Base-by-base conservation (phyloP, 345 rosid genomes). In the Camelina laxa region DNA sequence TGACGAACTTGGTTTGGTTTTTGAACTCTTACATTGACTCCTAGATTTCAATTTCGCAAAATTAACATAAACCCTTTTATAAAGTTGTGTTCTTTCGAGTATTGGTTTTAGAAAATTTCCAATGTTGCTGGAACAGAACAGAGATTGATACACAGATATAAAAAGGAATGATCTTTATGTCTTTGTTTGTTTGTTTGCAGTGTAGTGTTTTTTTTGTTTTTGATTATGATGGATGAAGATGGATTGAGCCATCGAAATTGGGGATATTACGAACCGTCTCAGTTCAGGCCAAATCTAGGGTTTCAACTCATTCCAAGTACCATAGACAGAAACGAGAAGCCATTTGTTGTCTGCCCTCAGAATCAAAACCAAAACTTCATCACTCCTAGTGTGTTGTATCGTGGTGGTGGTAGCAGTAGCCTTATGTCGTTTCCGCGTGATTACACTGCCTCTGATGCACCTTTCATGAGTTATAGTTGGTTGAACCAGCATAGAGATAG, bases 261-360 rank as follows among this genome's bases (percentile, higher is more conserved):
- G 96, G 97, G 97, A 47, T 93, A 85, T 73, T 91, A 89, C 83
- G 96, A 91, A 61, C 87, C 88, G 4, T 85, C 85, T 73, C 92
- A 86, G 31, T 91, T 84, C 50, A 91, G 87, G 1, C 89, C 88
- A 4, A 89, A 84, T 71, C 81, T 88, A 6, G 82, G 89, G 80
- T 89, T 93, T 76, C 98, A 93, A 81, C 89, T 91, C 61, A 93
- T 78, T 80, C 91, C 15, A 85, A 88, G 83, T 80, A 75, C 82
- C 49, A n/a, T 62, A 50, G 38, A 93, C 67, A 87, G 88, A 7
- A 86, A 88, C 76, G 83, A 89, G 4, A 93, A 88, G 82, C 81
- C 85, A 38, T 87, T 84, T 70, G 45, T 84, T 70, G 49, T 87
- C n/a, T 85, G 84, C 1, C 82, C 87, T 58, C 91, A 86, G 47